Conservation (phyloP, 1,139 yeast species). For the Suhomyces chickasaworum region DNA sequence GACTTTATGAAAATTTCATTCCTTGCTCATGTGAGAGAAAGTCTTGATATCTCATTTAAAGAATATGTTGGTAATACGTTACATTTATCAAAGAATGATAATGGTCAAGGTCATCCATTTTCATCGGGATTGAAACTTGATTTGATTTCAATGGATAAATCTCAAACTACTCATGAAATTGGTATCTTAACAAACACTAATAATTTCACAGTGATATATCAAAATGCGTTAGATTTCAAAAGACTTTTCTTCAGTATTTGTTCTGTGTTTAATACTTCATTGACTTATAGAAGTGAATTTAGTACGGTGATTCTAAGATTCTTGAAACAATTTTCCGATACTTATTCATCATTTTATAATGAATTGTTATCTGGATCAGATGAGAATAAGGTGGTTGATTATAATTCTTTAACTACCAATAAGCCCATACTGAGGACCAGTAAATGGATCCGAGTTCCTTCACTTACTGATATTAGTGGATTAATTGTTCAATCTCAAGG, state of each 20-base stretch:
- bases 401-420: constrained; percentile 15
- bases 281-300: constrained; percentile 55
- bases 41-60: constrained; percentile 43
- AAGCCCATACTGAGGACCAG: constrained; percentile 37
- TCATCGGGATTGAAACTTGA: constrained; percentile 24
- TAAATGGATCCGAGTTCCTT: constrained; percentile 47
- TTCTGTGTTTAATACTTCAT: constrained; percentile 60
- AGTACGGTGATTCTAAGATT: constrained; percentile 46
- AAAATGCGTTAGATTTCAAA: constrained; percentile 58
- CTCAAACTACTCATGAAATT: constrained; percentile 2
- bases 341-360: constrained; percentile 34
- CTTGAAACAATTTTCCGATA: constrained; percentile 33
- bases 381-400: constrained; percentile 16
- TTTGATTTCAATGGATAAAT: constrained; percentile 21
- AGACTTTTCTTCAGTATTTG: constrained; percentile 53
- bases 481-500: constrained; percentile 23
- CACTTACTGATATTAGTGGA: constrained; percentile 37
- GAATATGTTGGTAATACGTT: constrained; percentile 30
- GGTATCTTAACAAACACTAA: constrained; percentile 1
- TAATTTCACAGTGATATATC: constrained; percentile 31
- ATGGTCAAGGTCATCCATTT: constrained; percentile 6
- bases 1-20: constrained; percentile 66
- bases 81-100: constrained; percentile 11
- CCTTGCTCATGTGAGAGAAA: constrained; percentile 62
- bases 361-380: constrained; percentile 28